Percentiles rank a stretch among this genome's conserved stretches.
Evolutionary conservation across 345 rosid species (phyloP).

Genomic region (Salix udensis): DNA sequence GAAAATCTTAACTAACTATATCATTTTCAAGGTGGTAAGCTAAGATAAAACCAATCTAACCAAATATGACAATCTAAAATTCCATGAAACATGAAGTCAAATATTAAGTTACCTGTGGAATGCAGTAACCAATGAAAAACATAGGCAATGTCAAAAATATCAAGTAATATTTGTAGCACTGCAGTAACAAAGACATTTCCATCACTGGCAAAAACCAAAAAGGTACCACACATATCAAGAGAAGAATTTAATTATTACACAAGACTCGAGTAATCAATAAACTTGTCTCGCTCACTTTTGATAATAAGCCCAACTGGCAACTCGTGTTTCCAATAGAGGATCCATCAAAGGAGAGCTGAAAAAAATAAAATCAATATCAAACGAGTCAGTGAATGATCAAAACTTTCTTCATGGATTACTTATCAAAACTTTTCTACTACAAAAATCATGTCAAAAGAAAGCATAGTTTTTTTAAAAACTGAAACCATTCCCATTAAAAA

Average conservation of each 20-base stretch:
- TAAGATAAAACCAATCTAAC: background rate
- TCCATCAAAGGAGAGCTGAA: slow-evolving; percentile 56
- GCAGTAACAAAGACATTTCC: slow-evolving; percentile 37
- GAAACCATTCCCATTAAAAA: background rate
- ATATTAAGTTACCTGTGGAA: slow-evolving; percentile 68
- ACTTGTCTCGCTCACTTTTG: slow-evolving; percentile 48
- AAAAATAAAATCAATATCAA: background rate
- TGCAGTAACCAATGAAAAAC: slow-evolving; percentile 44
- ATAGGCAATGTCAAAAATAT: slow-evolving; percentile 48
- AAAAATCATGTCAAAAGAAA: background rate
- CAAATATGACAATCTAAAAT: background rate
- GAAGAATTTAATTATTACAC: background rate
- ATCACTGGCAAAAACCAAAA: background rate
- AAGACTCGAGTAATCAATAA: no score
- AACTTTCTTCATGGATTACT: background rate
- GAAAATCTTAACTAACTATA: no score
- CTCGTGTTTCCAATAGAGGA: slow-evolving; percentile 38
- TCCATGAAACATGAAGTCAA: background rate
- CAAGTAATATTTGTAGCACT: slow-evolving; percentile 63
- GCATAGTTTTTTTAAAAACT: slow-evolving; percentile 40
- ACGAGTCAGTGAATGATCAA: background rate
- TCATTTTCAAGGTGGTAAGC: background rate
- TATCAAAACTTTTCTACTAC: slow-evolving; percentile 42
- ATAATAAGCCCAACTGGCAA: slow-evolving; percentile 37
- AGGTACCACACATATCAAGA: background rate